A percentile compares a stretch with the other conserved stretches of the same genome.
These are phyloP conservation scores for Serpula lacrymans DNA, from an alignment of 768 basidiomycete species.

Conservation along the genomic window DNA sequence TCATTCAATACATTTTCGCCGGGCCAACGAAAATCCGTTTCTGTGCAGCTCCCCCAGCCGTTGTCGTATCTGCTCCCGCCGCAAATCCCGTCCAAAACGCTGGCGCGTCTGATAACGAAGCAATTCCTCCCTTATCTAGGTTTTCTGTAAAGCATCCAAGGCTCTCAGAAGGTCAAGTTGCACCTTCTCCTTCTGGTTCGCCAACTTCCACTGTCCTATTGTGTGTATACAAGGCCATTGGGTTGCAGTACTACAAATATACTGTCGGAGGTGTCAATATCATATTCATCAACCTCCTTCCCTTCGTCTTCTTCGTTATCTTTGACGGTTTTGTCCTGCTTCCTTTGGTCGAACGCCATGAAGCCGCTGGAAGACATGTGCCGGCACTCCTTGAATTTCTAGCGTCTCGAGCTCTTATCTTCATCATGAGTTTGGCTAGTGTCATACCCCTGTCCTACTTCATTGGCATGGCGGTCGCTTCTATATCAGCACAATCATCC, in stretches of 20 bases:
- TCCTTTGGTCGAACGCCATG: slow-evolving; percentile 60
- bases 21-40: slow-evolving; percentile 88
- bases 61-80: slow-evolving; percentile 40
- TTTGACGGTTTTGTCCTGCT: slow-evolving; percentile 86
- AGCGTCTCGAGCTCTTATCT: slow-evolving; percentile 75
- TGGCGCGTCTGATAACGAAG: slow-evolving; percentile 5
- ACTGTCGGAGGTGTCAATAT: slow-evolving; percentile 99
- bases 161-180: slow-evolving; percentile 82
- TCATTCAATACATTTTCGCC: slow-evolving; percentile 75
- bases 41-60: slow-evolving; percentile 78
- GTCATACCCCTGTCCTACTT: slow-evolving; percentile 98
- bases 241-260: slow-evolving; percentile 96
- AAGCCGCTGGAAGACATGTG: slow-evolving; percentile 51
- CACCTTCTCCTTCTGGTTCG: slow-evolving; percentile 69
- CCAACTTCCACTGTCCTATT: slow-evolving; percentile 85
- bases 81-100: slow-evolving; percentile 17
- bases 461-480: slow-evolving; percentile 99
- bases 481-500: slow-evolving; percentile 96
- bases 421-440: slow-evolving; percentile 78
- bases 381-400: slow-evolving; percentile 66
- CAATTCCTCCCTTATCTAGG: slow-evolving; percentile 34
- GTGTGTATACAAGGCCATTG: slow-evolving; percentile 91
- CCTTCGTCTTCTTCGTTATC: slow-evolving; percentile 94
- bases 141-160: slow-evolving; percentile 71
- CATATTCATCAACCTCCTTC: slow-evolving; percentile 91